Base-by-base conservation (phyloP, 768 basidiomycete genomes). In the Podaxis sp. region DNA sequence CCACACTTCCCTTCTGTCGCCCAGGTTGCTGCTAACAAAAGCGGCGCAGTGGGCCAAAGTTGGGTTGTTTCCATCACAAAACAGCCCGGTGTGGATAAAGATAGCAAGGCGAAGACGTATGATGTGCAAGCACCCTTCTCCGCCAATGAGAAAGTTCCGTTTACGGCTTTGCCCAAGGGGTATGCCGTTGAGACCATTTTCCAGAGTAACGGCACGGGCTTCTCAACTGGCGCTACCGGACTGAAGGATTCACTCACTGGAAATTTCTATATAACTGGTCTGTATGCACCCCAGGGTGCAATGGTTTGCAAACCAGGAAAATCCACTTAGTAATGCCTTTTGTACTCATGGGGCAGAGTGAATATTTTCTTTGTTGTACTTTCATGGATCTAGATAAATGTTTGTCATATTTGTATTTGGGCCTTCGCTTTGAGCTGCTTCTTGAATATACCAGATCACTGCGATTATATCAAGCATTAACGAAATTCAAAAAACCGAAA, bases 171-270 rank as follows among this genome's bases (percentile, higher is more conserved):
- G 75, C 74, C 61, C 8, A 48, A 63, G 26, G 61, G 33, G 1
- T 76, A 81, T 67, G 77, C 79, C 38, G 59, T 90, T 33, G 77
- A 81, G 68, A 89, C 90, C 0, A 65, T 92, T n/a, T 91, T 89
- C 75, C 89, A 89, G 74, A 91, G 90, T 67, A 78, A 86, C 64
- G 89, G 90, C 4, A 64, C 68, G 2, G 80, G 80, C 4, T 88
- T 88, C 67, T 78, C 81, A 13, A 74, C 80, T 2, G 84, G 86
- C 15, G 74, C 79, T 7, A 87, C 86, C 7, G 82, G 77, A 1
- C 62, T 89, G 65, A 70, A 78, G 39, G 88, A 90, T 69, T 72
- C 77, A 0, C 67, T 72, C 12, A 79, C 82, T 0, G 84, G 83
- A 0, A 68, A 66, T 0, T 68, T 89, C 15, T 89, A 85, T 64